Conservation (phyloP, 768 basidiomycete species). For the Mycena olivaceomarginata region DNA sequence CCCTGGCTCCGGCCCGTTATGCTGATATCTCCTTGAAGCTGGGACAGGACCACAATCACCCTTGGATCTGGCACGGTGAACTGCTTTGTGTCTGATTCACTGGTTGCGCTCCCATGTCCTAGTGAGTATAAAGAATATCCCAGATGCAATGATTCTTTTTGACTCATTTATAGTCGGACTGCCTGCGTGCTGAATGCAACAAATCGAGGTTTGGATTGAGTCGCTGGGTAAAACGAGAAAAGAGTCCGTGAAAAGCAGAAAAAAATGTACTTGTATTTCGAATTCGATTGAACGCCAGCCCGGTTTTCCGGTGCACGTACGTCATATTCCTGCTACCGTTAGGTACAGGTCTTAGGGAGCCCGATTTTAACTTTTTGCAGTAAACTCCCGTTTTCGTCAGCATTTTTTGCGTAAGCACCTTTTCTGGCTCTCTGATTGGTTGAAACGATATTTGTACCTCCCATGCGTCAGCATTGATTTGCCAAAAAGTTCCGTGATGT, state of each 20-base stretch:
- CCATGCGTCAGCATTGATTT: too few relatives aligned
- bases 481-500: too few relatives aligned
- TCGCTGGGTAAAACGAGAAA: neutral
- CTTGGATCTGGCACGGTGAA: neutral
- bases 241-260: neutral
- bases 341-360: too few relatives aligned
- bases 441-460: too few relatives aligned
- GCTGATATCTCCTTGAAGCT: constrained; percentile 5
- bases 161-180: neutral
- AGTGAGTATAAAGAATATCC: neutral
- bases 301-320: neutral
- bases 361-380: too few relatives aligned
- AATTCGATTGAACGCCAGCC: constrained; percentile 1
- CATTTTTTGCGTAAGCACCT: too few relatives aligned
- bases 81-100: constrained; percentile 7
- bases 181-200: neutral
- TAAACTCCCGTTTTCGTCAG: too few relatives aligned
- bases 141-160: neutral
- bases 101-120: neutral
- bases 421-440: too few relatives aligned
- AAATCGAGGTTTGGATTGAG: neutral
- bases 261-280: neutral
- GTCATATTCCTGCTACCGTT: too few relatives aligned
- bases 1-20: neutral
- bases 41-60: constrained; percentile 7